Evolutionary conservation across 2,329 filamentous ascomycete genomes (phyloP).

Genomic region (Colletotrichum tofieldiae): DNA sequence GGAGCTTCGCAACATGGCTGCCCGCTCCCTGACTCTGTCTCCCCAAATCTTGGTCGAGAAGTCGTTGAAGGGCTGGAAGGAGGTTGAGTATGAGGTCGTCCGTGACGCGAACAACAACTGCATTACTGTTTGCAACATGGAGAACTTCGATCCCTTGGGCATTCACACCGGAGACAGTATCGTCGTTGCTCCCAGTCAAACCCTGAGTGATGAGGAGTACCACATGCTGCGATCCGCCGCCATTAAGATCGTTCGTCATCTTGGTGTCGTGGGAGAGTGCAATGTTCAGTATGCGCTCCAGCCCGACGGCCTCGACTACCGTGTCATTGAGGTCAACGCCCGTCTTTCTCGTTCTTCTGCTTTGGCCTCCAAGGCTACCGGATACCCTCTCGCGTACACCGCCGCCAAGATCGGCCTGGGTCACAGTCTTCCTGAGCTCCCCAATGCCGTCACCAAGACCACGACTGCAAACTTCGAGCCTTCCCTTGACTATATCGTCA

Average conservation of each 20-base stretch:
- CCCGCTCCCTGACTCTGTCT: constrained; percentile 91
- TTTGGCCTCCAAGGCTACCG: constrained; percentile 96
- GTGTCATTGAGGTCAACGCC: constrained; percentile 99
- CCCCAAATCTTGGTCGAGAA: constrained; percentile 99
- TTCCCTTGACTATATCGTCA: constrained; percentile 96
- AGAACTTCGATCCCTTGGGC: constrained; percentile 97
- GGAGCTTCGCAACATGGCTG: constrained; percentile 93
- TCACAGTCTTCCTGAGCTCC: constrained; percentile 93
- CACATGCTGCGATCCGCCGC: constrained; percentile 98
- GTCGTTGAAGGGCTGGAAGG: constrained; percentile 99
- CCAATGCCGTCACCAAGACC: constrained; percentile 98
- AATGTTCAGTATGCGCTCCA: constrained; percentile 91
- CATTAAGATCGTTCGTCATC: constrained; percentile 97
- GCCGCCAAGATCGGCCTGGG: constrained; percentile 98
- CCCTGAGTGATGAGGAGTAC: constrained; percentile 97
- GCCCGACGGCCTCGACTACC: constrained; percentile 96
- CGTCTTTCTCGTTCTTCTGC: constrained; percentile 98
- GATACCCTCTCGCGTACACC: constrained; percentile 96
- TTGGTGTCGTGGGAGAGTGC: constrained; percentile 98
- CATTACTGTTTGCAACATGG: constrained; percentile 54
- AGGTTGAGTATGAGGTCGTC: constrained; percentile 98
- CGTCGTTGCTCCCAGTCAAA: constrained; percentile 97
- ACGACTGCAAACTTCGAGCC: constrained; percentile 99
- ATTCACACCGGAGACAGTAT: constrained; percentile 99
- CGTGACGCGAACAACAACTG: constrained; percentile 98